Conservation (phyloP, 2,329 filamentous ascomycete species). For the Pseudopyrenochaeta lycopersici region DNA sequence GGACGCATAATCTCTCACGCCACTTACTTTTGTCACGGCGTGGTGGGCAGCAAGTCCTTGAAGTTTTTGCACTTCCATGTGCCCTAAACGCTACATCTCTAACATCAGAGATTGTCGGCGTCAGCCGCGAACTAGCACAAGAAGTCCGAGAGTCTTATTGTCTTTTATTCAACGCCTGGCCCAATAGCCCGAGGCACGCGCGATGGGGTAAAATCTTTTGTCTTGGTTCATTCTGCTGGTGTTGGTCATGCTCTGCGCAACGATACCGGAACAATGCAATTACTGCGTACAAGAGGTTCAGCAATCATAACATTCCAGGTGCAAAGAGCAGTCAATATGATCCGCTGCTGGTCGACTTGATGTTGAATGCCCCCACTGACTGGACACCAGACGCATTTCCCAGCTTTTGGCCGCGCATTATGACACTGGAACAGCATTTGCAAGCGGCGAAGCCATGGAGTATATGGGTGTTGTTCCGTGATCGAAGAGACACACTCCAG, state of each 20-base stretch:
- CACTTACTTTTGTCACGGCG: slow-evolving; percentile 25
- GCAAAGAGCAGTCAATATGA: slow-evolving; percentile 18
- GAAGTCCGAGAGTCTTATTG: slow-evolving; percentile 31
- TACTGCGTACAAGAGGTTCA: slow-evolving; percentile 6
- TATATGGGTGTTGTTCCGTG: slow-evolving; percentile 31
- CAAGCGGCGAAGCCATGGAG: slow-evolving; percentile 31
- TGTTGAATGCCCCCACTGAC: slow-evolving; percentile 16
- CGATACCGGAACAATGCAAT: slow-evolving; percentile 14
- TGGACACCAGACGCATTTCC: slow-evolving; percentile 32
- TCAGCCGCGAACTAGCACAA: slow-evolving; percentile 16
- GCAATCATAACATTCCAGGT: not conserved
- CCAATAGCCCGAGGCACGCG: slow-evolving; percentile 7
- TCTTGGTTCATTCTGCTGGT: slow-evolving; percentile 21
- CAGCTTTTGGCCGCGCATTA: slow-evolving; percentile 26
- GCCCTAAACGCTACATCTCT: slow-evolving; percentile 14
- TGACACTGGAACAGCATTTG: slow-evolving; percentile 26
- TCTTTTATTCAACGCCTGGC: slow-evolving; percentile 31
- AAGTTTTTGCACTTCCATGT: slow-evolving; percentile 29
- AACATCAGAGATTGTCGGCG: slow-evolving; percentile 11
- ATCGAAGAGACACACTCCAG: slow-evolving; percentile 31
- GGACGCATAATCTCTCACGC: slow-evolving; percentile 29
- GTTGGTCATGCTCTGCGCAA: slow-evolving; percentile 27
- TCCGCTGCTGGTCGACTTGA: slow-evolving; percentile 15
- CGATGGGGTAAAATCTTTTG: slow-evolving; percentile 13
- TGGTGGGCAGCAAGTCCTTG: slow-evolving; percentile 17